Conservation (phyloP, 179 eudicot species). For the Amaranthus tricolor region DNA sequence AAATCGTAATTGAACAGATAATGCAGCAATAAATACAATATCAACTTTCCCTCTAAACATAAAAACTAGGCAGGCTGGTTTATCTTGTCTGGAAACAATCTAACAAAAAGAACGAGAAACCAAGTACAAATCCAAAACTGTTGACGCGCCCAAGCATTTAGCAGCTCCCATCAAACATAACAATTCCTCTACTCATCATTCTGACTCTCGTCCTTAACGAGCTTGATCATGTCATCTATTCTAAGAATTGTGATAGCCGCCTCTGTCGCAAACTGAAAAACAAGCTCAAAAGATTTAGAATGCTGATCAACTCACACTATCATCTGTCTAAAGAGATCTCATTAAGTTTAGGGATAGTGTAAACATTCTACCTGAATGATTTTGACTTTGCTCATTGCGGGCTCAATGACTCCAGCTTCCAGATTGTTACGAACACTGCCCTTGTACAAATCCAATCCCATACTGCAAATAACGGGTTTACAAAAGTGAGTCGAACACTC, state of each 20-base stretch:
- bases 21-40: no score
- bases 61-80: slow-evolving; percentile 1
- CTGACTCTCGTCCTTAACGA: slow-evolving; percentile 87
- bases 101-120: not conserved
- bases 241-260: slow-evolving; percentile 96
- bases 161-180: not conserved
- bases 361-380: slow-evolving; percentile 57
- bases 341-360: not conserved
- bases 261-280: slow-evolving; percentile 87
- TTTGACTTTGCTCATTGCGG: slow-evolving; percentile 98
- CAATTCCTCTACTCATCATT: slow-evolving; percentile 24
- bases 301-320: not conserved
- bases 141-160: not conserved
- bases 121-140: slow-evolving; percentile 15
- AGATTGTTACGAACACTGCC: slow-evolving; percentile 77
- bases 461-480: slow-evolving; percentile 41
- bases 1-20: no score
- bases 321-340: no score
- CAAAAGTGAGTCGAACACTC: no score
- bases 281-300: not conserved
- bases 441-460: slow-evolving; percentile 81
- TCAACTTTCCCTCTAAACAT: not conserved
- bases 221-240: slow-evolving; percentile 93
- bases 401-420: slow-evolving; percentile 93
- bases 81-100: not conserved